phyloP scores from a whole-genome alignment of 23 red algal genomes.

The Rhodosorus marinus region DNA sequence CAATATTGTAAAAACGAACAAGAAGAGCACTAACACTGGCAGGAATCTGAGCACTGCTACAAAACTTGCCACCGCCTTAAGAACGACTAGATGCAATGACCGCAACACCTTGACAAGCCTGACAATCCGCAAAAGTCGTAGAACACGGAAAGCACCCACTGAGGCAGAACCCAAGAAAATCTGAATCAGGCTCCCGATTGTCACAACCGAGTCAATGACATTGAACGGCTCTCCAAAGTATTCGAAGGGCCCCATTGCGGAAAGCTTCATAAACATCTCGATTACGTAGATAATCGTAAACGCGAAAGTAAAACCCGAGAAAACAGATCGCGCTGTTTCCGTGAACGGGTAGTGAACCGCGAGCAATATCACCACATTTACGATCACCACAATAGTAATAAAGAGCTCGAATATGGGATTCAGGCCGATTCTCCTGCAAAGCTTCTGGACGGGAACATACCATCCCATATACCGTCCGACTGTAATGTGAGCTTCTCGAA shows the following conservation, averaged over 20 bases:
- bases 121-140: not conserved
- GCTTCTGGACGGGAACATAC: too few species aligned
- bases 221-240: not conserved
- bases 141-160: not conserved
- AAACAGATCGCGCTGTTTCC: not conserved
- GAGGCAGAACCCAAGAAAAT: not conserved
- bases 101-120: not conserved
- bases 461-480: too few species aligned
- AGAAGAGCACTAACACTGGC: not conserved
- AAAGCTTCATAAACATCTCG: not conserved
- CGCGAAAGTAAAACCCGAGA: not conserved
- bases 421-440: too few species aligned
- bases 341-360: not conserved
- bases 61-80: not conserved
- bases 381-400: not conserved
- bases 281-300: not conserved
- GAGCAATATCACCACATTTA: not conserved
- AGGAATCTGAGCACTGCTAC: not conserved
- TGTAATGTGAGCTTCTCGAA: too few species aligned
- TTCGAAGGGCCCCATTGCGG: not conserved
- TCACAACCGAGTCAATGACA: not conserved
- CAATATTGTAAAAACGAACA: not conserved
- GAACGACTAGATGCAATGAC: not conserved
- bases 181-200: not conserved
- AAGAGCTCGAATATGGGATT: not conserved